Percentiles rank a stretch among this genome's conserved stretches.
These are phyloP conservation scores for Bisporella sp. DNA, from an alignment of 2,329 filamentous ascomycete species.

Conservation along the genomic window DNA sequence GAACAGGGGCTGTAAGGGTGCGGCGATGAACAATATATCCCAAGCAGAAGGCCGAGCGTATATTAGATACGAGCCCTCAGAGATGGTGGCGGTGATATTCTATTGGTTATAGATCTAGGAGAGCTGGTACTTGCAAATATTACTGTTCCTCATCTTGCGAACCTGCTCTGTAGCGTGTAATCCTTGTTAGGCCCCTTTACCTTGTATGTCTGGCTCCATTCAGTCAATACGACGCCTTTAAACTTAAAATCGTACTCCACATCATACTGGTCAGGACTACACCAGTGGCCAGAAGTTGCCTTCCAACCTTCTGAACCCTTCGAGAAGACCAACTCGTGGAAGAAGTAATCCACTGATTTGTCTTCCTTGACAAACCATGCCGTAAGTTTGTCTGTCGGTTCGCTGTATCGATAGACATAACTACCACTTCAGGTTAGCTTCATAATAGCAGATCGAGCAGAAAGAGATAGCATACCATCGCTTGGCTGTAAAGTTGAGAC, in stretches of 20 bases:
- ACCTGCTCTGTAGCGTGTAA: slow-evolving; percentile 53
- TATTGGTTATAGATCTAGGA: too few relatives aligned
- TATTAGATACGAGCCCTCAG: too few relatives aligned
- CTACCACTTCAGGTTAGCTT: slow-evolving; percentile 44
- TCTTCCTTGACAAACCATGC: slow-evolving; percentile 69
- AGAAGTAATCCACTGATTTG: slow-evolving; percentile 62
- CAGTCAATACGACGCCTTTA: slow-evolving; percentile 45
- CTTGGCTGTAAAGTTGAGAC: slow-evolving; percentile 22
- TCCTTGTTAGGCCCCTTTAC: slow-evolving; percentile 70
- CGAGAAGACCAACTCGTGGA: slow-evolving; percentile 63
- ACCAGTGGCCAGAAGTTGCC: slow-evolving; percentile 62
- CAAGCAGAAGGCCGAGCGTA: too few relatives aligned
- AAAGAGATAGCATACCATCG: slow-evolving; percentile 14
- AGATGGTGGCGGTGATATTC: too few relatives aligned
- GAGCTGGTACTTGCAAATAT: too few relatives aligned
- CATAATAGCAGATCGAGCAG: not conserved
- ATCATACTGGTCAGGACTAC: slow-evolving; percentile 57
- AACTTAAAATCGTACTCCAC: slow-evolving; percentile 63
- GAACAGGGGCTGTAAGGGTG: too few relatives aligned
- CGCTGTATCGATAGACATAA: slow-evolving; percentile 68
- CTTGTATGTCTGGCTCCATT: slow-evolving; percentile 56
- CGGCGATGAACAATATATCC: too few relatives aligned
- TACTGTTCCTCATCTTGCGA: slow-evolving; percentile 25
- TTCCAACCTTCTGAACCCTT: slow-evolving; percentile 36
- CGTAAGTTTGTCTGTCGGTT: slow-evolving; percentile 50